These are phyloP conservation scores for Hyphopichia burtonii DNA, from an alignment of 1,139 yeast genomes.

Conservation along the genomic window DNA sequence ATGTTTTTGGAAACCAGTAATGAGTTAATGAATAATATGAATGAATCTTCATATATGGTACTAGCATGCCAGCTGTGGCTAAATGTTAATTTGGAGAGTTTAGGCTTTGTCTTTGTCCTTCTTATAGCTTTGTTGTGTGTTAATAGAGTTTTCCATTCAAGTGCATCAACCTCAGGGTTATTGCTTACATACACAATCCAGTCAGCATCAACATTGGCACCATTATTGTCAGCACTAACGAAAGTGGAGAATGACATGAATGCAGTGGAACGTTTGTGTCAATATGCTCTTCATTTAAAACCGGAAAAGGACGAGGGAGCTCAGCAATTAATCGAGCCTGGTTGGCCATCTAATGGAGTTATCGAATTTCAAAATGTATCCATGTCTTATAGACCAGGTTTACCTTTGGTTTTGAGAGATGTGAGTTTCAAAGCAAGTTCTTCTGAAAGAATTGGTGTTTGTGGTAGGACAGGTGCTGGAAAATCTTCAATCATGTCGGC, in stretches of 20 bases:
- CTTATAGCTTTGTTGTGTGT: constrained; percentile 24
- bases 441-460: constrained; percentile 54
- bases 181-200: constrained; percentile 25
- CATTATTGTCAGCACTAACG: constrained; percentile 25
- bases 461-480: constrained; percentile 71
- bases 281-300: constrained; percentile 37
- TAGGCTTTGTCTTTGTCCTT: constrained; percentile 21
- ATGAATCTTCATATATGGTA: constrained; percentile 24
- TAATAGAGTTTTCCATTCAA: constrained; percentile 20
- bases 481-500: constrained; percentile 61
- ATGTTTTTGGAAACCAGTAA: constrained; percentile 19
- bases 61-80: constrained; percentile 29
- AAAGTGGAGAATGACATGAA: constrained; percentile 31
- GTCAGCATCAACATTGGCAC: constrained; percentile 23
- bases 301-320: constrained; percentile 58
- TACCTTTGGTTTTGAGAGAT: constrained; percentile 16
- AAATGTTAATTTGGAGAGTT: constrained; percentile 21
- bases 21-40: constrained; percentile 19
- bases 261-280: constrained; percentile 26
- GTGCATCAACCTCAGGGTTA: constrained; percentile 28
- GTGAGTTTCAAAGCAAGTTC: constrained; percentile 30
- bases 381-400: constrained; percentile 17
- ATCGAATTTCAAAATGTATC: constrained; percentile 15
- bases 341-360: constrained; percentile 8
- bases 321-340: constrained; percentile 16